Evolutionary conservation across 768 basidiomycete species (phyloP).

Genomic region (Rhizopogon salebrosus): DNA sequence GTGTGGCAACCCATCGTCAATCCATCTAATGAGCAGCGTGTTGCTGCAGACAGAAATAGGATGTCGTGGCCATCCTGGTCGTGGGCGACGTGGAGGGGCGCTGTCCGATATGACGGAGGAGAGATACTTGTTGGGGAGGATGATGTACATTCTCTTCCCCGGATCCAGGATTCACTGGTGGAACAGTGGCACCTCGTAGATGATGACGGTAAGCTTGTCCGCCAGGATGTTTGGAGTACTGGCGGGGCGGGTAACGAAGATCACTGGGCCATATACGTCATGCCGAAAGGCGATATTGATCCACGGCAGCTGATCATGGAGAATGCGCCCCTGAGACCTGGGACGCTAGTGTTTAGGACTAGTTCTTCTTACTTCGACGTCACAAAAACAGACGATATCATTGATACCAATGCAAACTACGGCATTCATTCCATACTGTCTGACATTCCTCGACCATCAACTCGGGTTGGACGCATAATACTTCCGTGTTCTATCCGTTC

Average conservation of each 20-base stretch:
- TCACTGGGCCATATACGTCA: not conserved
- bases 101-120: not conserved
- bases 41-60: not conserved
- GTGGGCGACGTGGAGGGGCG: conserved; percentile 21
- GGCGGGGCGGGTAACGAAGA: not conserved
- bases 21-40: conserved; percentile 6
- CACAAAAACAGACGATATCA: not conserved
- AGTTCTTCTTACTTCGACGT: conserved; percentile 11
- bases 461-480: conserved; percentile 9
- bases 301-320: not conserved
- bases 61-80: conserved; percentile 19
- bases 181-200: conserved; percentile 13
- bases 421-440: conserved; percentile 8
- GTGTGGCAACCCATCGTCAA: conserved; percentile 18
- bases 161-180: conserved; percentile 12
- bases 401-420: not conserved
- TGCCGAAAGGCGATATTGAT: not conserved
- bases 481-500: conserved; percentile 10
- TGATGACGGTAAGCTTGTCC: conserved; percentile 5
- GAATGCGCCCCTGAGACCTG: conserved; percentile 3
- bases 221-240: conserved; percentile 7
- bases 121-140: not conserved
- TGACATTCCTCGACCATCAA: not conserved
- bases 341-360: conserved; percentile 20
- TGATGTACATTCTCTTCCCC: too few species aligned